phyloP scores from a whole-genome alignment of 2,329 filamentous ascomycete genomes.

The Alternaria novae-zelandiae region DNA sequence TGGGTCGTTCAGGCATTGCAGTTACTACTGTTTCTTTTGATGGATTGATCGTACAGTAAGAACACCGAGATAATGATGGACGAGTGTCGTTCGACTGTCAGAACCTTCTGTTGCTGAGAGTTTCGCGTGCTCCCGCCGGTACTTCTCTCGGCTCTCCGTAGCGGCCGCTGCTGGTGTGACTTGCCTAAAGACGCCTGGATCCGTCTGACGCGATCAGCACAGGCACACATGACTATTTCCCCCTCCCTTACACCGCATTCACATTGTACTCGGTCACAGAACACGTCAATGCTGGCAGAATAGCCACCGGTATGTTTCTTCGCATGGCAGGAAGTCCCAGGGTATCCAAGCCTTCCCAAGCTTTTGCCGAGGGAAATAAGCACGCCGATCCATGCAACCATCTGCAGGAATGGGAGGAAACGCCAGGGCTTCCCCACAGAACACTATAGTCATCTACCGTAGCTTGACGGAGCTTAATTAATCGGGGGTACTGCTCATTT shows the following conservation, averaged over 20 bases:
- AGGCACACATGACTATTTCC: not conserved
- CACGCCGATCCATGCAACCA: constrained; percentile 1
- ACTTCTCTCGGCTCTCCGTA: not conserved
- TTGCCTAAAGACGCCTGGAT: not conserved
- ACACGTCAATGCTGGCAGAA: not conserved
- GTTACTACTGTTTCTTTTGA: not conserved
- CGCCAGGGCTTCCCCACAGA: constrained; percentile 7
- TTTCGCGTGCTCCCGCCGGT: not conserved
- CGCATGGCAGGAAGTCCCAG: not conserved
- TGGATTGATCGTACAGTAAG: not conserved
- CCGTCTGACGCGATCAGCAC: not conserved
- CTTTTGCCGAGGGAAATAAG: constrained; percentile 16
- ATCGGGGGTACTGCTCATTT: constrained; percentile 3
- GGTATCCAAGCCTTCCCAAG: constrained; percentile 11
- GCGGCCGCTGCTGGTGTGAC: not conserved
- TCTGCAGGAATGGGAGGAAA: not conserved
- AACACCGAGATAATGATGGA: not conserved
- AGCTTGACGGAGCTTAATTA: constrained; percentile 6
- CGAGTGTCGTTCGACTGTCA: not conserved
- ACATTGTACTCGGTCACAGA: not conserved
- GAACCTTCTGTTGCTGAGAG: not conserved
- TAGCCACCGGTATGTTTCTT: constrained; percentile 1
- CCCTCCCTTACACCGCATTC: not conserved
- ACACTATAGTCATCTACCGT: constrained; percentile 3
- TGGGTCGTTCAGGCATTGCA: not conserved